Evolutionary conservation across 495 filamentous ascomycete species (phyloP), one percentile per base, ranked within the genome.

Genomic region (Hyphodiscus hymeniophilus): DNA sequence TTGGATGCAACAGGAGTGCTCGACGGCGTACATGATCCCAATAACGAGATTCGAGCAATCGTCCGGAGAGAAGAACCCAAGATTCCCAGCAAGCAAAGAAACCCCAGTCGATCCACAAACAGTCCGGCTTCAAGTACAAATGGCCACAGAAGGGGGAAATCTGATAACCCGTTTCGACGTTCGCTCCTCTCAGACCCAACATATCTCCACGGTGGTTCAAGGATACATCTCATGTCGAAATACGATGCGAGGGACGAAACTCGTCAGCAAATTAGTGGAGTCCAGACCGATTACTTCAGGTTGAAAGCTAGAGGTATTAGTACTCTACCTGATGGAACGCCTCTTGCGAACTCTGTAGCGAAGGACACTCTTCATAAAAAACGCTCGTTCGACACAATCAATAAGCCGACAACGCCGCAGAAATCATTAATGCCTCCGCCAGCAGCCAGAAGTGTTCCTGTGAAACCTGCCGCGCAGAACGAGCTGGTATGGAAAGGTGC

Each of bases 251-350:
- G 51, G 12, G 45, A 56, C 22, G 44, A 57, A 47, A 33, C 41
- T 34, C 44, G 57, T 35, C 34, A n/a, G 38, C 51, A 56, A 38
- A 42, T 46, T 23, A 68, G 61, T 46, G 65, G 63, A 10, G 68
- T 64, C 1, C 44, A 61, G 32, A 65, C 64, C 3, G 62, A 65
- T 38, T 74, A 68, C 48, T 74, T 74, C 57, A 55, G 60, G 8
- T 43, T 73, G 15, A 70, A 69, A 60, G 68, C 70, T 1, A 53
- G 64, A 44, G 71, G 68, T 7, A 61, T 72, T 20, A 51, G 38
- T 3, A 61, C 59, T 36, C 35, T 61, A 7, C 56, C 53, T 3
- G 38, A 59, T 42, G 59, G 59, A 18, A 61, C 50, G 7, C 56
- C 59, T 17, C 47, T 61, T 15, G 59, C 59, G 23, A 56, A 13